These are phyloP conservation scores for Hygrophorus russula DNA, from an alignment of 768 basidiomycete species.

Conservation along the genomic window DNA sequence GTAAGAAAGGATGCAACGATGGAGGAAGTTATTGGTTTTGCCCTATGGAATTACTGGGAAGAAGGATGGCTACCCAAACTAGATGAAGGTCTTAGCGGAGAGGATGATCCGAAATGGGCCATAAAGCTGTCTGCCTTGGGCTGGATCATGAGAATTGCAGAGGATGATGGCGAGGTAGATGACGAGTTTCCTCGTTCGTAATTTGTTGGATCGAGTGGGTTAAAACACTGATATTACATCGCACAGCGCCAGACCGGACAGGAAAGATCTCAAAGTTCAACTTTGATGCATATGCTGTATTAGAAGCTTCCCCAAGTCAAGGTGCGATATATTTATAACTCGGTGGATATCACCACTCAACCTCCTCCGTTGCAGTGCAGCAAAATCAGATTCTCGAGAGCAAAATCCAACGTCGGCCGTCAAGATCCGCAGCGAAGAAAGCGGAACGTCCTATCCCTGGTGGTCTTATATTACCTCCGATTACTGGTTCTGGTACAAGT, in stretches of 20 bases:
- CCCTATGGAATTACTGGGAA: slow-evolving; percentile 91
- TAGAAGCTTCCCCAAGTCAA: slow-evolving; percentile 64
- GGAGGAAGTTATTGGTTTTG: slow-evolving; percentile 92
- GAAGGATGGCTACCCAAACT: slow-evolving; percentile 71
- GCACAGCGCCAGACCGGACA: slow-evolving; percentile 80
- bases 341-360: slow-evolving; percentile 16
- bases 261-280: slow-evolving; percentile 82
- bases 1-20: slow-evolving; percentile 84
- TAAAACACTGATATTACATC: slow-evolving; percentile 4
- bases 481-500: slow-evolving; percentile 28
- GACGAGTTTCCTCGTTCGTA: slow-evolving; percentile 93
- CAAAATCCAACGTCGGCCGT: slow-evolving; percentile 76
- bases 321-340: slow-evolving; percentile 24
- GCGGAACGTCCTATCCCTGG: slow-evolving; percentile 5
- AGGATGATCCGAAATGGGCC: slow-evolving; percentile 50
- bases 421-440: slow-evolving; percentile 55
- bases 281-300: slow-evolving; percentile 80
- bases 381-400: slow-evolving; percentile 76
- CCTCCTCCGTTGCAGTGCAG: slow-evolving; percentile 22
- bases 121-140: slow-evolving; percentile 63
- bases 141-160: slow-evolving; percentile 90
- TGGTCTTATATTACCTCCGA: slow-evolving; percentile 25
- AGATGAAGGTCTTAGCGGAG: slow-evolving; percentile 49
- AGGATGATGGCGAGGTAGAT: slow-evolving; percentile 96
- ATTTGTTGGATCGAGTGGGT: background rate